Evolutionary conservation across 495 filamentous ascomycete genomes (phyloP), one percentile per base, ranked within the genome.

Genomic region (Hypoxylon rickii): DNA sequence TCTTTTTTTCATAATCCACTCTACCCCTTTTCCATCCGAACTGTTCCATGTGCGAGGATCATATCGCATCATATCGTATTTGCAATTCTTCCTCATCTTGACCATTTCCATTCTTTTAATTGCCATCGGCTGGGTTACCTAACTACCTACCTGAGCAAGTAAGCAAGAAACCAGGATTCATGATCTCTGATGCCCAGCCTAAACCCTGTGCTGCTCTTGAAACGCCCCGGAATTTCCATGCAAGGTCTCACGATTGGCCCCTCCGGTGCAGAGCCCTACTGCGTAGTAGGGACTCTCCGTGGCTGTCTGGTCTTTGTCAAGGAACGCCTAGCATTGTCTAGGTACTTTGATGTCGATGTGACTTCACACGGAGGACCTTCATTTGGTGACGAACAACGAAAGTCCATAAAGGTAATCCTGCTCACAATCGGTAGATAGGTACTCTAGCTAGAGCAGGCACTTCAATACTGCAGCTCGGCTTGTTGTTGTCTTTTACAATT

Each of bases 181-280:
- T 50, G 18, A 50, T 47, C 45, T 39, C n/a, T 37, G 21, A 43
- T 50, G 24, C 32, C 42, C 31, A 51, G 44, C 18, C 32, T 62
- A 26, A 48, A 53, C 58, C 58, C 52, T 56, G 52, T 13, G 58
- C 24, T 17, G 58, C 42, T 62, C 58, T 62, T 53, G 58, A 62
- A 62, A 62, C 58, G 18, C 38, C 10, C 31, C 48, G 21, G 31
- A 34, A 42, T 51, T 18, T 55, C 42, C 37, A n/a, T 51, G 22
- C 24, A 43, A 15, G n/a, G 42, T 12, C 29, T 18, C 31, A 26
- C 41, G 26, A 61, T 61, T 56, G 58, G 58, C 36, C 42, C 29
- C 46, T 31, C 49, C 21, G 18, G 7, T 52, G 37, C 11, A 36
- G 47, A 41, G 49, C 41, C 26, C n/a, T n/a, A n/a, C n/a, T n/a